Evolutionary conservation across 2,329 filamentous ascomycete species (phyloP), one percentile per base, ranked within the genome.

Genomic region (Aspergillus sp.): DNA sequence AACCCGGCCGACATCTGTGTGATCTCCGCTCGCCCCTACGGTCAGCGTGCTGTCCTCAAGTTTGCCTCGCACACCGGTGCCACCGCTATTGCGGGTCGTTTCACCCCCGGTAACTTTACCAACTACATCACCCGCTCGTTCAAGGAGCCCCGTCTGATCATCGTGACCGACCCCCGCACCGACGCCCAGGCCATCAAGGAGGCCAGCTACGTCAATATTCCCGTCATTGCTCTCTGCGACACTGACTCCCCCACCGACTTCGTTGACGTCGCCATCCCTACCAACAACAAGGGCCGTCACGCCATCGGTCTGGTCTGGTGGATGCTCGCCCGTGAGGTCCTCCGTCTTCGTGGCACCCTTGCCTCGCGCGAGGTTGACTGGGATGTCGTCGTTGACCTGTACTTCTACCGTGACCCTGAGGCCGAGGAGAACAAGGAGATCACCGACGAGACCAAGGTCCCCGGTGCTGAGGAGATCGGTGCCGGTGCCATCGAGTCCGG

Each of bases 81-180:
- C 68, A 87, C 89, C 68, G 87, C 93, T 74, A 98, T 98, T 70
- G 94, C 93, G 68, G 93, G 93, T 79, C 93, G 93, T 74, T 98
- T 98, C 86, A 98, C 93, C 71, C 93, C 93, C 73, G 93, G 93
- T 87, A 95, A 91, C 77, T 98, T 98, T 86, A 98, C 93, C 82
- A 98, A 98, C 85, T 98, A 98, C 86, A 98, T 98, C 86, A 98
- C 94, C 76, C 91, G 93, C 70, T 97, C 93, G 59, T 98, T 98
- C 89, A 96, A 96, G 85, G 93, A 98, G 82, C 93, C 93, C 71
- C 94, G 94, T 75, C 82, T 98, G 71, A 97, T 98, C 77, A 84
- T 98, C 73, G 93, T 98, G 69, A 98, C 93, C 78, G 93, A 98
- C 76, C 93, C 93, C 67, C 91, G 94, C 77, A 98, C 94, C 80